Conservation (phyloP, 1,284 basidiomycete species). For the Ustilago esculenta region DNA sequence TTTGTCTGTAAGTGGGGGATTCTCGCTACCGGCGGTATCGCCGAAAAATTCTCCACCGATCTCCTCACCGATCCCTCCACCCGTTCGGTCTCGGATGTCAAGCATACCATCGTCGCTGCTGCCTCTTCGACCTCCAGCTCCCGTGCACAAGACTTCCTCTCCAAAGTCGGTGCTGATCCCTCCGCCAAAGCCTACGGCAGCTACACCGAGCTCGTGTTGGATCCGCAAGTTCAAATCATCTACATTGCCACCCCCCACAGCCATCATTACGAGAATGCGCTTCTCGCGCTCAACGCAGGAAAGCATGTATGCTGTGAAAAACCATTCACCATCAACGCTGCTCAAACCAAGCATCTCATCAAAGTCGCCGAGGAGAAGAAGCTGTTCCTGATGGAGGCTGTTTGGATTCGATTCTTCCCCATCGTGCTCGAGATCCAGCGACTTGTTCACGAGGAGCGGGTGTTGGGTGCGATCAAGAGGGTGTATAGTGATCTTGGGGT, state of each 20-base stretch:
- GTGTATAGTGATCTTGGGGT: constrained; percentile 45
- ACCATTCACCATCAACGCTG: constrained; percentile 69
- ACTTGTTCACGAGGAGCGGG: constrained; percentile 45
- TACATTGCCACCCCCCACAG: constrained; percentile 83
- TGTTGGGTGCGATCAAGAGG: constrained; percentile 44
- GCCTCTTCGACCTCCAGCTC: constrained; percentile 75
- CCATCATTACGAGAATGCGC: constrained; percentile 80
- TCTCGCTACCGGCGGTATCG: constrained; percentile 57
- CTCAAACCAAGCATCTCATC: constrained; percentile 73
- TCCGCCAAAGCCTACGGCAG: constrained; percentile 77
- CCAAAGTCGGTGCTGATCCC: constrained; percentile 68
- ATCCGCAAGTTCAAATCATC: constrained; percentile 71
- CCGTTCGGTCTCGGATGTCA: constrained; percentile 77
- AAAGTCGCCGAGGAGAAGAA: constrained; percentile 73
- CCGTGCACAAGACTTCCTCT: constrained; percentile 79
- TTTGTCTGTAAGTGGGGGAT: constrained; percentile 54
- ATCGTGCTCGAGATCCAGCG: constrained; percentile 43
- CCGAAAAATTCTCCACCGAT: constrained; percentile 67
- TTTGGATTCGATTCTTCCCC: constrained; percentile 61
- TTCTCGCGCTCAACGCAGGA: constrained; percentile 79
- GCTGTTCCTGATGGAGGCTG: constrained; percentile 58
- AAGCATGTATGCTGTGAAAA: constrained; percentile 77
- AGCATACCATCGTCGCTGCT: constrained; percentile 80
- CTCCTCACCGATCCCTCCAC: constrained; percentile 65
- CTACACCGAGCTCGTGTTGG: constrained; percentile 80